Evolutionary conservation across 1,284 basidiomycete genomes (phyloP).

Genomic region (Coniferiporia weirii): DNA sequence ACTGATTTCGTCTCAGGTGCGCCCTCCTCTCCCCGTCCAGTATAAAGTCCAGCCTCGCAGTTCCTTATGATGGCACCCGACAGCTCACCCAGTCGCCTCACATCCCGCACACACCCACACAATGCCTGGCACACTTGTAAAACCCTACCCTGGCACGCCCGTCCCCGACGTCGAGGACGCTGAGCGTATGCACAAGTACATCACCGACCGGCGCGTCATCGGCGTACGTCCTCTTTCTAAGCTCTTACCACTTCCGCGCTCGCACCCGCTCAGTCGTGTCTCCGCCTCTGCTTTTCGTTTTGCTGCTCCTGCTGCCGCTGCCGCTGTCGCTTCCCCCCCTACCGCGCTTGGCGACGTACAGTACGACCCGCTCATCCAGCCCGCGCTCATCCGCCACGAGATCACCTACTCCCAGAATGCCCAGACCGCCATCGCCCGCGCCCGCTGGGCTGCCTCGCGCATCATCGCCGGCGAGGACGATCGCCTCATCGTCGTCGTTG

Average conservation of each 20-base stretch:
- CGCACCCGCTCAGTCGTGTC: slow-evolving; percentile 6
- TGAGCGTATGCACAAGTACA: slow-evolving; percentile 58
- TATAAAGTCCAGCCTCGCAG: neutral
- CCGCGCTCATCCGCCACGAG: slow-evolving; percentile 83
- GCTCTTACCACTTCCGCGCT: slow-evolving; percentile 15
- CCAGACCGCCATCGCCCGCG: slow-evolving; percentile 67
- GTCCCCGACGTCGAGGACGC: slow-evolving; percentile 47
- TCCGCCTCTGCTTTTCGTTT: slow-evolving; percentile 6
- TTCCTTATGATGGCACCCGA: neutral
- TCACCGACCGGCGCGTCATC: slow-evolving; percentile 65
- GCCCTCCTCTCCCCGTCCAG: neutral
- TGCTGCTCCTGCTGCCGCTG: neutral
- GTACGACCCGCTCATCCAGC: slow-evolving; percentile 93
- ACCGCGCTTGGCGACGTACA: slow-evolving; percentile 28
- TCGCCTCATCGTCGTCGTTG: slow-evolving; percentile 85
- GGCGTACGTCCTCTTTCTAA: slow-evolving; percentile 44
- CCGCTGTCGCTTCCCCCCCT: slow-evolving; percentile 12
- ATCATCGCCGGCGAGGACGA: slow-evolving; percentile 83
- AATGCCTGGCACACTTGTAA: slow-evolving; percentile 10
- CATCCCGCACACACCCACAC: neutral
- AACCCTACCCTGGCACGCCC: slow-evolving; percentile 7
- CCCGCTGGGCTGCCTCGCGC: slow-evolving; percentile 73
- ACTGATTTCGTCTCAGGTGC: neutral
- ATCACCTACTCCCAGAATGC: slow-evolving; percentile 57
- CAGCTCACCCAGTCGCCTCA: too few relatives aligned